Conservation (phyloP, 2,329 filamentous ascomycete species). For the Fusarium sp. region DNA sequence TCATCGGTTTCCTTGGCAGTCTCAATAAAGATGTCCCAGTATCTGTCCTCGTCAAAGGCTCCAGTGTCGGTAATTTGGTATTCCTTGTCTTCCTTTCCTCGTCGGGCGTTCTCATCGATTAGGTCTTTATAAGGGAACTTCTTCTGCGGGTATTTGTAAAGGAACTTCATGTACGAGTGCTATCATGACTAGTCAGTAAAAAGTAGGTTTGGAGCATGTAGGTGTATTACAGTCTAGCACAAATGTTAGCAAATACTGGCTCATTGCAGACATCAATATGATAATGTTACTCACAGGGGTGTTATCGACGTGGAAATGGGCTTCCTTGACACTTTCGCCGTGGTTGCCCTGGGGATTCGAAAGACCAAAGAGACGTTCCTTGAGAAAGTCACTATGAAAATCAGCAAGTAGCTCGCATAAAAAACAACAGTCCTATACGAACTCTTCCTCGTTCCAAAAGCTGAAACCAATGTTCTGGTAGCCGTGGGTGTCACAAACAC, state of each 20-base stretch:
- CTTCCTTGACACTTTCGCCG: conserved; percentile 96
- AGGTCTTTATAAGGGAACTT: conserved; percentile 93
- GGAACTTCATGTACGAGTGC: conserved; percentile 99
- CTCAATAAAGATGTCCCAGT: conserved; percentile 98
- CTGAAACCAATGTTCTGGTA: conserved; percentile 92
- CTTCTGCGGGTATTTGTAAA: conserved; percentile 96
- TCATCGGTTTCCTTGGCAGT: conserved; percentile 94
- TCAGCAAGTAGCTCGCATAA: conserved; percentile 52
- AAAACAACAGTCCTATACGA: conserved; percentile 22
- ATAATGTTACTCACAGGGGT: conserved; percentile 70
- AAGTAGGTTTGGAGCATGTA: neutral
- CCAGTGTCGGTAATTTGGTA: conserved; percentile 94
- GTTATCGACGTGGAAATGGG: conserved; percentile 96
- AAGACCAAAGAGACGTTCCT: conserved; percentile 93
- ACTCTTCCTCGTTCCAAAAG: conserved; percentile 99
- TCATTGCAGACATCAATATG: neutral
- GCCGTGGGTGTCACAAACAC: conserved; percentile 90
- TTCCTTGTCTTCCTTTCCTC: conserved; percentile 81
- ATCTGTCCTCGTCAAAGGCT: conserved; percentile 86
- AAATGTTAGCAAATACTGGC: conserved; percentile 38
- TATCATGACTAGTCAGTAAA: conserved; percentile 51
- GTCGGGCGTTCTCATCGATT: conserved; percentile 82
- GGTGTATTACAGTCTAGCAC: conserved; percentile 57
- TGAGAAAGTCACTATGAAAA: conserved; percentile 79
- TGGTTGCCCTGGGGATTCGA: conserved; percentile 98